phyloP scores from a whole-genome alignment of 805 yeast species.

The Starmerella davenportii region DNA sequence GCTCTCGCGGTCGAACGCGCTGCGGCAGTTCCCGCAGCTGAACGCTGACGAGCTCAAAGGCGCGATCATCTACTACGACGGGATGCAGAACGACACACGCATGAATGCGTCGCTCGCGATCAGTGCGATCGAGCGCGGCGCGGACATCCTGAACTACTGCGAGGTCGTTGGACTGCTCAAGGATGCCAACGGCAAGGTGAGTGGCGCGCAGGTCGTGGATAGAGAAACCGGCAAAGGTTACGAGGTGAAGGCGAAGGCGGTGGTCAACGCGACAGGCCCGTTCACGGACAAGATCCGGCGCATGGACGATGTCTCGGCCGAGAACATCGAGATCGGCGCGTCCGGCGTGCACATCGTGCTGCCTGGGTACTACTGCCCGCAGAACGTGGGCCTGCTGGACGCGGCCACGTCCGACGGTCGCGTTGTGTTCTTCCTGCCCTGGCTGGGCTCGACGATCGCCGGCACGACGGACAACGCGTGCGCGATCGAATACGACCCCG shows the following conservation, averaged over 20 bases:
- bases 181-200: slow-evolving; percentile 35
- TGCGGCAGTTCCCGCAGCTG: slow-evolving; percentile 70
- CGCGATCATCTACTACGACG: slow-evolving; percentile 86
- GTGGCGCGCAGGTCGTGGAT: slow-evolving; percentile 64
- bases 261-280: slow-evolving; percentile 91
- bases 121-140: slow-evolving; percentile 74
- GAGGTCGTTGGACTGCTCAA: slow-evolving; percentile 63
- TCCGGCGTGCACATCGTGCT: slow-evolving; percentile 84
- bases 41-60: slow-evolving; percentile 67
- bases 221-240: slow-evolving; percentile 39
- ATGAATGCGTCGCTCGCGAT: slow-evolving; percentile 73
- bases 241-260: slow-evolving; percentile 49
- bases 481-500: slow-evolving; percentile 33
- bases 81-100: slow-evolving; percentile 82
- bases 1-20: slow-evolving; percentile 45
- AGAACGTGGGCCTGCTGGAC: slow-evolving; percentile 71
- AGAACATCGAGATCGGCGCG: slow-evolving; percentile 77
- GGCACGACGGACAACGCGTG: slow-evolving; percentile 89
- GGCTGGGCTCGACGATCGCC: slow-evolving; percentile 93
- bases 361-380: slow-evolving; percentile 84
- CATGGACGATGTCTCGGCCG: slow-evolving; percentile 50
- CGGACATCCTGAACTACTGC: slow-evolving; percentile 73
- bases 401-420: slow-evolving; percentile 89
- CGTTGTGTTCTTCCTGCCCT: slow-evolving; percentile 90
- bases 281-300: slow-evolving; percentile 68